Evolutionary conservation across 176 grass and related monocot species (phyloP).

Genomic region (Oryza punctata): DNA sequence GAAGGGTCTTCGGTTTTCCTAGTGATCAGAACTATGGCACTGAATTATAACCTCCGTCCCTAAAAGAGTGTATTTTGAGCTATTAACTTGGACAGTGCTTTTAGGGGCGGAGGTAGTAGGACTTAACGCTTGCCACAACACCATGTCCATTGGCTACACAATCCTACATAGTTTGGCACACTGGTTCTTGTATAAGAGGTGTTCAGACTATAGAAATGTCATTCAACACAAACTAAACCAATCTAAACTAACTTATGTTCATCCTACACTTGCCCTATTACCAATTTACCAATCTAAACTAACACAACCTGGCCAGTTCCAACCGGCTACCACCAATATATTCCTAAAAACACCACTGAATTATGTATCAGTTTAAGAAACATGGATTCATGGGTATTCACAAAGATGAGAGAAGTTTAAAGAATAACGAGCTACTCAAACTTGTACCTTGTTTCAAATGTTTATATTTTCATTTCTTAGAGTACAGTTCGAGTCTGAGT

Average conservation of each 20-base stretch:
- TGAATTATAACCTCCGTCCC: not conserved
- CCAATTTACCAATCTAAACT: no score
- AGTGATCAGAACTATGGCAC: not conserved
- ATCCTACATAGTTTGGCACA: not conserved
- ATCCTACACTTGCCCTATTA: not conserved
- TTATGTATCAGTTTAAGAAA: slow-evolving; percentile 15
- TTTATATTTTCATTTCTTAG: slow-evolving; percentile 30
- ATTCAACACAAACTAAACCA: not conserved
- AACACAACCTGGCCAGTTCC: slow-evolving; percentile 5
- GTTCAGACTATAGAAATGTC: slow-evolving; percentile 3
- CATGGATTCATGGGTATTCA: not conserved
- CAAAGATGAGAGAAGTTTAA: slow-evolving; percentile 23
- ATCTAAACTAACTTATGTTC: slow-evolving; percentile 20
- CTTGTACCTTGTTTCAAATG: slow-evolving; percentile 7
- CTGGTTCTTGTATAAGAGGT: not conserved
- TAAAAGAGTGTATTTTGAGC: no score
- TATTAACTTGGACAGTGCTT: no score
- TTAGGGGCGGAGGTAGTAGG: no score
- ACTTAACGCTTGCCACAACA: not conserved
- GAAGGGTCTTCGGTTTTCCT: not conserved
- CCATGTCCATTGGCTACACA: not conserved
- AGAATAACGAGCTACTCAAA: slow-evolving; percentile 29
- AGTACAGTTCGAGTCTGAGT: slow-evolving; percentile 39
- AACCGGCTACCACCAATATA: not conserved
- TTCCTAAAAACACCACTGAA: slow-evolving; percentile 8